A percentile compares a stretch with the other conserved stretches of the same genome.
phyloP scores from a whole-genome alignment of 805 yeast genomes.

The Debaryomyces prosopidis region DNA sequence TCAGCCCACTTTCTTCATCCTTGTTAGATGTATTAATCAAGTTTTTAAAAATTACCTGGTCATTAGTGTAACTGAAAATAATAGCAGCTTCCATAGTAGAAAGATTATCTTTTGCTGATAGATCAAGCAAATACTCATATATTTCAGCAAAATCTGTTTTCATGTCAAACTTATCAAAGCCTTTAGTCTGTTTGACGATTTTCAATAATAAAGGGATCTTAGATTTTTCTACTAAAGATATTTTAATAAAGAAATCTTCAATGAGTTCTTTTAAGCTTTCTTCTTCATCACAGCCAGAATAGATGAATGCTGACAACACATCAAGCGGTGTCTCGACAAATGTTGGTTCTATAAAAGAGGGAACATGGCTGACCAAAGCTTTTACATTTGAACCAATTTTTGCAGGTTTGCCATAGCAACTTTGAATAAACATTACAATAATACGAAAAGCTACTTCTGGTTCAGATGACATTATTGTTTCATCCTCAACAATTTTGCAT shows the following conservation, averaged over 20 bases:
- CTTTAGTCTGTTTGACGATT: background rate
- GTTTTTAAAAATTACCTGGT: slow-evolving; percentile 17
- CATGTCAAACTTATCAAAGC: background rate
- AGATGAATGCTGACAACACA: slow-evolving; percentile 16
- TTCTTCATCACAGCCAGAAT: slow-evolving; percentile 15
- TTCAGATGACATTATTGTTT: slow-evolving; percentile 1
- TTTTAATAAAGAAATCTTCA: slow-evolving; percentile 33
- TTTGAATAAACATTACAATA: slow-evolving; percentile 3
- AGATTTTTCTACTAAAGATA: slow-evolving; percentile 18
- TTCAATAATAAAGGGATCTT: slow-evolving; percentile 2
- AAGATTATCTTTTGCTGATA: slow-evolving; percentile 25
- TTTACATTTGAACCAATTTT: slow-evolving; percentile 1
- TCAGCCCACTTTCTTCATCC: slow-evolving; percentile 7
- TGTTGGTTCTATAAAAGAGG: slow-evolving; percentile 25
- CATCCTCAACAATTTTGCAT: slow-evolving; percentile 3
- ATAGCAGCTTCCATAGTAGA: slow-evolving; percentile 20
- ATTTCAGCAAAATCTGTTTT: slow-evolving; percentile 21
- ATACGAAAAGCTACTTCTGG: slow-evolving; percentile 9
- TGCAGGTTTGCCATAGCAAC: background rate
- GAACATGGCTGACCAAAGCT: slow-evolving; percentile 13
- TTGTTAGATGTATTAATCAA: slow-evolving; percentile 12
- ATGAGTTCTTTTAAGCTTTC: slow-evolving; percentile 26
- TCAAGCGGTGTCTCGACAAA: slow-evolving; percentile 25
- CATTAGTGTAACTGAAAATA: slow-evolving; percentile 17
- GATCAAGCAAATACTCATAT: slow-evolving; percentile 25